These are phyloP conservation scores for Huntiella abstrusa DNA, from an alignment of 2,329 filamentous ascomycete genomes.

Conservation along the genomic window DNA sequence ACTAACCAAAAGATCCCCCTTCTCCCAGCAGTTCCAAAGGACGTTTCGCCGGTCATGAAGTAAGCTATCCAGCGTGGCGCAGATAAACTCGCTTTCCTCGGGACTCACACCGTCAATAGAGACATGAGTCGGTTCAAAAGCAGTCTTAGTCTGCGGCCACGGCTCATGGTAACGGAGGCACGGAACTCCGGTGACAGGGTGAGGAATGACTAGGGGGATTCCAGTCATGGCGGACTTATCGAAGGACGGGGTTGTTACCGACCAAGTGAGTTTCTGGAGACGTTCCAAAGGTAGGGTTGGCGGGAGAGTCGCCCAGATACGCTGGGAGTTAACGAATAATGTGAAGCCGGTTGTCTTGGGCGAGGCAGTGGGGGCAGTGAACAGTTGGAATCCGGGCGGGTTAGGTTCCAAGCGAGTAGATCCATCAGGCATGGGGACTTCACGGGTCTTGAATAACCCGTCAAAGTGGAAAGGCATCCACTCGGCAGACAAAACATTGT, in stretches of 20 bases:
- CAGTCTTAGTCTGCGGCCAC: slow-evolving; percentile 32
- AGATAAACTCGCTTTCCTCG: slow-evolving; percentile 19
- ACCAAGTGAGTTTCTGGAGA: slow-evolving; percentile 27
- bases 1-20: slow-evolving; percentile 33
- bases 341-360: slow-evolving; percentile 34
- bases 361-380: slow-evolving; percentile 26
- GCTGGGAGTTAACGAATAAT: slow-evolving; percentile 31
- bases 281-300: slow-evolving; percentile 19
- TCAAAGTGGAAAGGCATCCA: slow-evolving; percentile 41
- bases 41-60: slow-evolving; percentile 31
- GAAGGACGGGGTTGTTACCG: slow-evolving; percentile 29
- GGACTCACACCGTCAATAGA: slow-evolving; percentile 21
- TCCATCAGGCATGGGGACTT: slow-evolving; percentile 20
- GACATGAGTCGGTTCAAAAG: slow-evolving; percentile 27
- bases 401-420: slow-evolving; percentile 23
- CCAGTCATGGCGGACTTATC: slow-evolving; percentile 23
- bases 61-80: slow-evolving; percentile 15
- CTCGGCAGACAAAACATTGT: slow-evolving; percentile 34
- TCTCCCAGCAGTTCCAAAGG: slow-evolving; percentile 32
- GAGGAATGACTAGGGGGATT: slow-evolving; percentile 25
- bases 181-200: slow-evolving; percentile 25
- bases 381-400: slow-evolving; percentile 34
- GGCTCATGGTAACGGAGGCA: slow-evolving; percentile 37
- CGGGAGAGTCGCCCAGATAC: slow-evolving; percentile 29
- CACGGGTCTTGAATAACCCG: slow-evolving; percentile 34